Evolutionary conservation across 306 rosid genomes (phyloP).

Genomic region (Dalbergia cultrata): DNA sequence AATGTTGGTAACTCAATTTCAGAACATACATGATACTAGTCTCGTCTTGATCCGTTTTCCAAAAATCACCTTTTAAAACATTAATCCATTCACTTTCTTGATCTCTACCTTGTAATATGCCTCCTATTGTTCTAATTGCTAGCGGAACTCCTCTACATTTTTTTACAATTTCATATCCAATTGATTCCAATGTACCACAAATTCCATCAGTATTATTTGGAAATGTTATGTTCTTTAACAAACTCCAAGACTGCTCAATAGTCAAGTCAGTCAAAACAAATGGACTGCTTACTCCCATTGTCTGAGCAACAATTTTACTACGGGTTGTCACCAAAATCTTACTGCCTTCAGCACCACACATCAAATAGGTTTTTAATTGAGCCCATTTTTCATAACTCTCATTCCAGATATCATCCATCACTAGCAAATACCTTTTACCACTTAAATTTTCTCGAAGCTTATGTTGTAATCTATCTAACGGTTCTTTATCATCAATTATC

Average conservation of each 20-base stretch:
- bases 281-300: not conserved
- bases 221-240: not conserved
- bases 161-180: not conserved
- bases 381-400: not conserved
- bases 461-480: not conserved
- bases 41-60: no score
- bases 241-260: not conserved
- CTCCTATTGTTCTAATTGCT: not conserved
- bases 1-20: not conserved
- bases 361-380: not conserved
- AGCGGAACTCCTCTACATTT: not conserved
- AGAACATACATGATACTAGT: not conserved
- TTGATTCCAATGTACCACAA: not conserved
- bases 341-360: not conserved
- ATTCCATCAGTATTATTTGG: no score
- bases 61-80: no score
- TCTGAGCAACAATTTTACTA: not conserved
- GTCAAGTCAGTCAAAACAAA: not conserved
- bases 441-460: not conserved
- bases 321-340: not conserved
- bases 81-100: no score
- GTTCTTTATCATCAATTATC: not conserved
- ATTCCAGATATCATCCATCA: not conserved
- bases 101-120: not conserved
- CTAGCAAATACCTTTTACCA: slow-evolving; percentile 13